phyloP scores from a whole-genome alignment of 768 basidiomycete species.

The Mycena rosella region DNA sequence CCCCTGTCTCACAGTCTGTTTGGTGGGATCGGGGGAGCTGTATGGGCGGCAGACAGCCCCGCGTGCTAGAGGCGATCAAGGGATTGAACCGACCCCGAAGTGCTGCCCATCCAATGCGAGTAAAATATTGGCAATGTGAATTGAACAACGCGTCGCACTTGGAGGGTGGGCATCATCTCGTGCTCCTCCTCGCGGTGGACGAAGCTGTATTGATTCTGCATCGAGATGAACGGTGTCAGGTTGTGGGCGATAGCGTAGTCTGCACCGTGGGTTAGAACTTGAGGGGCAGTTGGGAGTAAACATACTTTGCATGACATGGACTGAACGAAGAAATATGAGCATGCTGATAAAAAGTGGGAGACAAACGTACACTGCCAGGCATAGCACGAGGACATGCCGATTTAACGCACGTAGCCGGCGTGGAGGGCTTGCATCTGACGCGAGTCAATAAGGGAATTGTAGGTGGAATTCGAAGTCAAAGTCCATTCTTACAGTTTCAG shows the following conservation, averaged over 20 bases:
- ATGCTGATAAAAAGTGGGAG: neutral
- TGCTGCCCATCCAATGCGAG: constrained; percentile 43
- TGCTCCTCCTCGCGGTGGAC: constrained; percentile 72
- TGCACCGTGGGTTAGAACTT: constrained; percentile 8
- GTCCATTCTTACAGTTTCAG: neutral
- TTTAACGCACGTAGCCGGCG: constrained; percentile 57
- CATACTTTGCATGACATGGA: neutral
- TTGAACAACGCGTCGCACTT: constrained; percentile 29
- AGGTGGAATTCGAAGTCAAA: too few species aligned
- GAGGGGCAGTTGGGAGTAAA: neutral
- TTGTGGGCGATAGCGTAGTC: constrained; percentile 54
- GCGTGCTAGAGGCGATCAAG: constrained; percentile 55
- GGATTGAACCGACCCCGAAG: constrained; percentile 59
- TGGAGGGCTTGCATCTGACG: constrained; percentile 64
- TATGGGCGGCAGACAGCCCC: too few species aligned
- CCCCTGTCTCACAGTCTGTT: neutral
- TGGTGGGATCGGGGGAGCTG: neutral
- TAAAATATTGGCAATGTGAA: neutral
- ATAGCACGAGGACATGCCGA: constrained; percentile 58
- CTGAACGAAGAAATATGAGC: too few species aligned
- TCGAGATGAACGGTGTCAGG: too few species aligned
- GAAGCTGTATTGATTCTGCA: constrained; percentile 68
- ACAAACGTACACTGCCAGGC: too few species aligned
- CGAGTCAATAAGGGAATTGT: too few species aligned
- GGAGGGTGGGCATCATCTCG: constrained; percentile 63